Base-by-base conservation (phyloP, 164 flowering plant genomes). In the Vitis amurensis region DNA sequence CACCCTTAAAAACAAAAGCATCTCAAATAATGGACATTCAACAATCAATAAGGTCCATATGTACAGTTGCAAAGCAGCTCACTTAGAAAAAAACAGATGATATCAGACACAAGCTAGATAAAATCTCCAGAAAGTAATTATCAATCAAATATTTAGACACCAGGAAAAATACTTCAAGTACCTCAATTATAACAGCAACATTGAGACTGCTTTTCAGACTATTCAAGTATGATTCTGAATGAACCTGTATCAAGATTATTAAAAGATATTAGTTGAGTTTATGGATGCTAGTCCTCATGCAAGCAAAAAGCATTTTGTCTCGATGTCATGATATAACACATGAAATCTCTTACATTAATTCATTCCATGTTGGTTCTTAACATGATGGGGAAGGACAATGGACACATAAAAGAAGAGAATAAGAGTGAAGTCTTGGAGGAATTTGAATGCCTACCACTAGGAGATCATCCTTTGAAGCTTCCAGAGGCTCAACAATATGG, bases 391-490 rank as follows among this genome's bases (percentile, higher is more conserved):
- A 55, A 51, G 55, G n/a, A 10, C 3, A 9, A 9, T 47, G 14
- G 51, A 48, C 37, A 31, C 16, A 11, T 48, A 13, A 51, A 56
- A 59, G 15, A 15, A 37, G 29, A 48, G 12, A 14, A 11, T 61
- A 48, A 68, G 3, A 27, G 63, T 68, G 50, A 59, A 17, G 14
- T 12, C 10, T 49, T 47, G 1, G 29, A 58, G 8, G 17, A 29
- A 31, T 10, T 44, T 12, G n/a, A 48, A 60, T 27, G 60, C 29
- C 27, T 90, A 95, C 99, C 94, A 93, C 99, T 66, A 95, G 88
- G 37, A 95, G 94, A 76, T 95, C 99, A 60, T 91, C 88, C 57
- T 80, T 73, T 11, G 94, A 86, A 78, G 99, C 98, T 87, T 93
- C 97, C 30, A 74, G n/a, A 68, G 99, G 98, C 79, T 91, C 92